phyloP scores from a whole-genome alignment of 106 monocot species.

The Dendrobium chrysotoxum region DNA sequence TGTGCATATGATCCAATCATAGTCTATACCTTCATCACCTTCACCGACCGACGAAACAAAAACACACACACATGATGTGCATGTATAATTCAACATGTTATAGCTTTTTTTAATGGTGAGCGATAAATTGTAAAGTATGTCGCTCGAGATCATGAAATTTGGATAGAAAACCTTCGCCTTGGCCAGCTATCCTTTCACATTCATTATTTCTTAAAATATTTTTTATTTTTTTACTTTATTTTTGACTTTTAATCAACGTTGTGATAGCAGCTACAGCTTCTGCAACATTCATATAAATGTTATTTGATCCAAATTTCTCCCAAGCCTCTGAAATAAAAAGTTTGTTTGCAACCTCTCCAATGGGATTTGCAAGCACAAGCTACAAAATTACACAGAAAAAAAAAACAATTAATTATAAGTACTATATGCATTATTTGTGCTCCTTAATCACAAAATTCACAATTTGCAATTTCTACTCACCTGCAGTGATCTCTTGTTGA shows the following conservation, averaged over 20 bases:
- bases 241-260: neutral
- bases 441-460: neutral
- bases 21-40: too few species aligned
- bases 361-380: slow-evolving; percentile 52
- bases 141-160: too few species aligned
- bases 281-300: slow-evolving; percentile 21
- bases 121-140: too few species aligned
- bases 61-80: too few species aligned
- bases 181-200: too few species aligned
- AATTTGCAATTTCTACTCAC: slow-evolving; percentile 9
- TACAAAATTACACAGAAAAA: slow-evolving; percentile 11
- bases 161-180: too few species aligned
- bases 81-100: too few species aligned
- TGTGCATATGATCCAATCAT: too few species aligned
- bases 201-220: too few species aligned
- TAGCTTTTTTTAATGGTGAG: too few species aligned
- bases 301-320: slow-evolving; percentile 31
- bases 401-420: neutral
- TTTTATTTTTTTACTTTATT: neutral
- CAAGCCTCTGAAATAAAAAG: slow-evolving; percentile 28
- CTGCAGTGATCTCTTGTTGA: slow-evolving; percentile 42
- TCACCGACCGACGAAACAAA: too few species aligned
- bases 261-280: slow-evolving; percentile 11
- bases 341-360: slow-evolving; percentile 33
- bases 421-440: neutral